phyloP scores from a whole-genome alignment of 768 basidiomycete species.

The Pleurotus platypus region DNA sequence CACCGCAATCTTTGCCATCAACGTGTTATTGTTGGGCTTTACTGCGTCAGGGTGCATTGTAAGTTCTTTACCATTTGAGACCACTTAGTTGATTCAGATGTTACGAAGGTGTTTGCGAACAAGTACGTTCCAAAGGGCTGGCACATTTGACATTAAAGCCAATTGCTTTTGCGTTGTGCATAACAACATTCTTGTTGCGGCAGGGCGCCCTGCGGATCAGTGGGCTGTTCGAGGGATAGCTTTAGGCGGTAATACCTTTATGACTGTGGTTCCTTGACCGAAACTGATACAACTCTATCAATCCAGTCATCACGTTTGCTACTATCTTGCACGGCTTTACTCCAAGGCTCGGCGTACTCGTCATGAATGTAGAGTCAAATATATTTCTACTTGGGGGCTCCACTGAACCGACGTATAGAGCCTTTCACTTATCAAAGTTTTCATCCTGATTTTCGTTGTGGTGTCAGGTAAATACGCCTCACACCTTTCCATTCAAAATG shows the following conservation, averaged over 20 bases:
- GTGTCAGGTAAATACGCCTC: constrained; percentile 29
- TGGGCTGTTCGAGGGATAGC: constrained; percentile 61
- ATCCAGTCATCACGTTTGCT: constrained; percentile 45
- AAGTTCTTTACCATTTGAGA: constrained; percentile 17
- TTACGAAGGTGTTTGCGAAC: constrained; percentile 26
- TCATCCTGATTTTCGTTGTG: constrained; percentile 50
- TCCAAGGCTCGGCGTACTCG: constrained; percentile 41
- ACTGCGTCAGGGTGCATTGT: constrained; percentile 43
- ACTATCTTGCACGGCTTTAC: constrained; percentile 50
- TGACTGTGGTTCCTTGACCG: background rate
- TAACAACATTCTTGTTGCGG: constrained; percentile 46
- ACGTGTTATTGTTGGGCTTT: constrained; percentile 39
- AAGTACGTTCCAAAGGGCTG: constrained; percentile 14
- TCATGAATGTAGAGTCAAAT: constrained; percentile 48
- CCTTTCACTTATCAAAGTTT: constrained; percentile 50
- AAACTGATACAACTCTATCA: background rate
- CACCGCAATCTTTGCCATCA: constrained; percentile 44
- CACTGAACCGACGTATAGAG: constrained; percentile 28
- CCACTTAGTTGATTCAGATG: background rate
- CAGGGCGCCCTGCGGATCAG: constrained; percentile 29
- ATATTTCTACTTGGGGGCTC: constrained; percentile 12
- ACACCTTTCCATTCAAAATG: background rate
- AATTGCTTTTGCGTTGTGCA: background rate
- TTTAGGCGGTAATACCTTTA: constrained; percentile 38
- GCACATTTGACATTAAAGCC: no score